These are phyloP conservation scores for Nyssa sinensis DNA, from an alignment of 148 eudicot species.

Conservation along the genomic window DNA sequence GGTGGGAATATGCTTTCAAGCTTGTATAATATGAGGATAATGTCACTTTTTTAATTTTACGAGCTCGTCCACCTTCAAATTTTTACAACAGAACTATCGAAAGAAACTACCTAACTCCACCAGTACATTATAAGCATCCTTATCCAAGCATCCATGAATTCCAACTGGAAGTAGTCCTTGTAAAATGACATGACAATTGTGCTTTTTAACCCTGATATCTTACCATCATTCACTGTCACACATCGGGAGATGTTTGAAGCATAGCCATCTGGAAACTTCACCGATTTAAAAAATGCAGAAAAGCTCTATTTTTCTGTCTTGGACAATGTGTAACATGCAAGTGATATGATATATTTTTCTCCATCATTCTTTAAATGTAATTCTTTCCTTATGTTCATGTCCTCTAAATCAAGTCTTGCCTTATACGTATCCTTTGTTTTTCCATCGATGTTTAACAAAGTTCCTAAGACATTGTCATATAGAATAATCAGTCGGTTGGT, in stretches of 20 bases:
- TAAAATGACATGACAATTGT: conserved; percentile 2
- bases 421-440: neutral
- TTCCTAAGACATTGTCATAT: too few species aligned
- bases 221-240: neutral
- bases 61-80: neutral
- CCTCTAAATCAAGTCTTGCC: neutral
- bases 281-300: neutral
- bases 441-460: too few species aligned
- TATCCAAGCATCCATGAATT: neutral
- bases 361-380: neutral
- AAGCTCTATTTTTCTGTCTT: neutral
- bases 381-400: neutral
- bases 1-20: conserved; percentile 16
- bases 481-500: too few species aligned
- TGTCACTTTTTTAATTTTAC: neutral
- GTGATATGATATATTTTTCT: neutral
- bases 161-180: conserved; percentile 1
- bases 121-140: neutral
- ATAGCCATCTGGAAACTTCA: conserved; percentile 1
- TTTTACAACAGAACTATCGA: neutral
- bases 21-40: conserved; percentile 2
- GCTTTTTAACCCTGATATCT: conserved; percentile 4
- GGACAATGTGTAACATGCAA: neutral
- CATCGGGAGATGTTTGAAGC: too few species aligned
- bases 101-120: neutral